Base-by-base conservation (phyloP, 1,139 yeast genomes). In the Entelexis sorbosivorans region DNA sequence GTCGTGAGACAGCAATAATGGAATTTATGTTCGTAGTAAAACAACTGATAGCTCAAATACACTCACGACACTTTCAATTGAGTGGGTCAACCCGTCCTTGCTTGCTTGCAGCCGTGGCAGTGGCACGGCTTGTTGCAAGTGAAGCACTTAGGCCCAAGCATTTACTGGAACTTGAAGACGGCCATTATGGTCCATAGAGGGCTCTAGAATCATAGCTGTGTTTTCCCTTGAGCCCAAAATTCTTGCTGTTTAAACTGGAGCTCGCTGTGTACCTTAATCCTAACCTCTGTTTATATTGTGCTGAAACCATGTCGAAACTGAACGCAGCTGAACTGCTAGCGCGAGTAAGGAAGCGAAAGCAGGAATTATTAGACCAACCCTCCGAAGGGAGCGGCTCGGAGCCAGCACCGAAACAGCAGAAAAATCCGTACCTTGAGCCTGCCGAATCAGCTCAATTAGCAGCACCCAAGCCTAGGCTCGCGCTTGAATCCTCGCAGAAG, bases 241-340 rank as follows among this genome's bases (percentile, higher is more conserved):
- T n/a, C n/a, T n/a, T n/a, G n/a, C n/a, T n/a, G n/a, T n/a, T 22
- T 22, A 22, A 22, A 6, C 20, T 35, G 24, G 5, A 20, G 5
- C 22, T 19, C 26, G 3, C 14, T 35, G 38, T 35, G 38, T n/a
- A 19, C 42, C 22, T 39, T 39, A 40, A 26, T 40, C 35, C 14
- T 31, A 10, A 8, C 14, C 31, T 13, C 19, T 14, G 14, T 17
- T n/a, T 8, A 19, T 5, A 11, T 11, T 10, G 3, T 10, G 19
- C 11, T n/a, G 29, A 6, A 8, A 4, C 28, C 29, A 32, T 31
- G 45, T 3, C 36, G 29, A 38, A 17, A 39, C 14, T 51, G 13
- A 39, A 52, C 28, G 48, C 56, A 1, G 53, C 57, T 0, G 54
- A 44, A 17, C 45, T 54, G 10, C 42, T 54, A 2, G 57, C 57